Evolutionary conservation across 495 filamentous ascomycete genomes (phyloP).

Genomic region (Aspergillus cavernicola): DNA sequence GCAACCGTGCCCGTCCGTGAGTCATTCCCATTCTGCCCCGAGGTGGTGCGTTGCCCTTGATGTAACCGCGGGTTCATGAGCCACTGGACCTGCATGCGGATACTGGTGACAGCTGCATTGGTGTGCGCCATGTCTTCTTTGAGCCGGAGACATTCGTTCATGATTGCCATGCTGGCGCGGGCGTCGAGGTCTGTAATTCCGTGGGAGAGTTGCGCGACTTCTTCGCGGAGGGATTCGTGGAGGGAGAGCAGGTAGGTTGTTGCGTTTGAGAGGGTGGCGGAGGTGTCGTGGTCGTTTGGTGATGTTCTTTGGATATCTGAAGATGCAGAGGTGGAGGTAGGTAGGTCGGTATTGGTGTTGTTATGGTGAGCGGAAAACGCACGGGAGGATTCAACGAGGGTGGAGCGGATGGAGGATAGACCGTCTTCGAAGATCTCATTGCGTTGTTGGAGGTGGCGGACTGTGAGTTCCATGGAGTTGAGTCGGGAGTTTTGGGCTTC

Average conservation of each 20-base stretch:
- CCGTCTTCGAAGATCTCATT: slow-evolving; percentile 57
- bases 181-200: slow-evolving; percentile 61
- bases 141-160: slow-evolving; percentile 63
- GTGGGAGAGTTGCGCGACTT: slow-evolving; percentile 55
- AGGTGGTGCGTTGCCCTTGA: slow-evolving; percentile 26
- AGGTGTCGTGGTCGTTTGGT: slow-evolving; percentile 16
- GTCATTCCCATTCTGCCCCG: slow-evolving; percentile 4
- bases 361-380: slow-evolving; percentile 10
- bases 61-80: slow-evolving; percentile 60
- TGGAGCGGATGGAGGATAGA: slow-evolving; percentile 45
- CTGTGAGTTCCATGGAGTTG: slow-evolving; percentile 52
- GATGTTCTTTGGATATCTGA: no score
- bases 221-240: slow-evolving; percentile 64
- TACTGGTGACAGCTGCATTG: slow-evolving; percentile 58
- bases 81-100: slow-evolving; percentile 69
- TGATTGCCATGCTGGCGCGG: slow-evolving; percentile 61
- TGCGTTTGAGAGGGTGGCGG: slow-evolving; percentile 32
- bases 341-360: background rate
- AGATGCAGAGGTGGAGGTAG: background rate
- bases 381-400: slow-evolving; percentile 35
- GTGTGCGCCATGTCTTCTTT: slow-evolving; percentile 67
- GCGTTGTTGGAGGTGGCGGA: slow-evolving; percentile 54
- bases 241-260: slow-evolving; percentile 62
- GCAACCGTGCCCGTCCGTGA: slow-evolving; percentile 6
- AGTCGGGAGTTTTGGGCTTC: slow-evolving; percentile 54